These are phyloP conservation scores for Diaporthe nobilis DNA, from an alignment of 2,329 filamentous ascomycete species.

Conservation along the genomic window DNA sequence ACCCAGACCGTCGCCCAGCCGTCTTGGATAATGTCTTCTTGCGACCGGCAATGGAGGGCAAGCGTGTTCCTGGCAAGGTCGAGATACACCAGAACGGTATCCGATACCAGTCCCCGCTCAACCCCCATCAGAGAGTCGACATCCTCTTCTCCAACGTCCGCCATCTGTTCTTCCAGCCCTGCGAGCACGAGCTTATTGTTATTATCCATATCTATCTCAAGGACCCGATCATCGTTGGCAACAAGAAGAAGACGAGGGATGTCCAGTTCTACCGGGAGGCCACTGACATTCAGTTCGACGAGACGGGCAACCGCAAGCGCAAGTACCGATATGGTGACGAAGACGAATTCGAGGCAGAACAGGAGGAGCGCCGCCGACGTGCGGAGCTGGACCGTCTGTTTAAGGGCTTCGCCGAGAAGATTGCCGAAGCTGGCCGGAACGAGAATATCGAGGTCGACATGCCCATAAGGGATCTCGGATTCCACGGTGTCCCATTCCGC, in stretches of 20 bases:
- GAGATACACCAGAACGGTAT: slow-evolving; percentile 99
- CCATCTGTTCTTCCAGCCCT: slow-evolving; percentile 98
- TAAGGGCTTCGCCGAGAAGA: slow-evolving; percentile 96
- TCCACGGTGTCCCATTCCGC: slow-evolving; percentile 95
- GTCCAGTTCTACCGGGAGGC: slow-evolving; percentile 98
- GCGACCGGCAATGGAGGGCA: slow-evolving; percentile 94
- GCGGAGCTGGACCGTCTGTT: slow-evolving; percentile 96
- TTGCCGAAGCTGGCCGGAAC: slow-evolving; percentile 92
- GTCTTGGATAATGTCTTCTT: slow-evolving; percentile 96
- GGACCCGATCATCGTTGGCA: slow-evolving; percentile 97
- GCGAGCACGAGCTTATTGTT: slow-evolving; percentile 94
- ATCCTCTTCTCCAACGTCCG: slow-evolving; percentile 98
- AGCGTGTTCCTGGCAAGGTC: slow-evolving; percentile 94
- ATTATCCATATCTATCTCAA: slow-evolving; percentile 98
- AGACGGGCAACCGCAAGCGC: slow-evolving; percentile 97
- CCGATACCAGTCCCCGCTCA: slow-evolving; percentile 87
- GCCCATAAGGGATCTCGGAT: slow-evolving; percentile 95
- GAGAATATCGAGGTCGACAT: slow-evolving; percentile 95
- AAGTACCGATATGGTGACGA: slow-evolving; percentile 98
- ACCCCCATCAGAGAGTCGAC: slow-evolving; percentile 87
- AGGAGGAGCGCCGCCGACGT: slow-evolving; percentile 92
- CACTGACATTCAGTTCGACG: slow-evolving; percentile 98
- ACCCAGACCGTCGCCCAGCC: slow-evolving; percentile 84
- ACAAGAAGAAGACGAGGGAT: slow-evolving; percentile 98
- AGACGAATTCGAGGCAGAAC: slow-evolving; percentile 98